Percentiles rank a stretch among this genome's conserved stretches.
These are phyloP conservation scores for Aegle marmelos DNA, from an alignment of 345 rosid genomes.

Conservation along the genomic window DNA sequence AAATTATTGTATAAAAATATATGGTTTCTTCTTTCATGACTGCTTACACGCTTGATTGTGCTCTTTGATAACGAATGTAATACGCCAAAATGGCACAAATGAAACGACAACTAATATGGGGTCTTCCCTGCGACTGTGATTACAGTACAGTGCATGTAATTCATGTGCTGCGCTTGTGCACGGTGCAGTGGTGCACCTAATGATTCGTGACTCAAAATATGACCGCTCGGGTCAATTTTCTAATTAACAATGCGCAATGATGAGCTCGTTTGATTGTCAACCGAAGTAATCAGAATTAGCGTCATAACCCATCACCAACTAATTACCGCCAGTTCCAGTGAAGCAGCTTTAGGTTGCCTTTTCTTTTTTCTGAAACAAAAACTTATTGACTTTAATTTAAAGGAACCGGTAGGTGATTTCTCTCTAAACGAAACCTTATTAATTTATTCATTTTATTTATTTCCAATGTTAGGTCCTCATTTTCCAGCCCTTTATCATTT, in stretches of 20 bases:
- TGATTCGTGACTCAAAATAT: too few species aligned
- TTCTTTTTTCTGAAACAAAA: not conserved
- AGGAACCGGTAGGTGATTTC: not conserved
- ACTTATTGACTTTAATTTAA: not conserved
- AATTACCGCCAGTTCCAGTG: not conserved
- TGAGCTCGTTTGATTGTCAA: not conserved
- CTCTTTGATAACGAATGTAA: not conserved
- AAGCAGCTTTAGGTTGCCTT: not conserved
- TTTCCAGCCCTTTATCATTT: not conserved
- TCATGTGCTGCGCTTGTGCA: too few species aligned
- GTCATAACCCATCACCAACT: not conserved
- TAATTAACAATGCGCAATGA: too few species aligned
- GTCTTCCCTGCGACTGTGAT: too few species aligned
- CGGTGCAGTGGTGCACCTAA: too few species aligned
- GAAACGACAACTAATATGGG: not conserved
- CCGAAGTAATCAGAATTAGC: not conserved
- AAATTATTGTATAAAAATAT: too few species aligned
- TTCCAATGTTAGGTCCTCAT: not conserved
- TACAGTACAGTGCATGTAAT: too few species aligned
- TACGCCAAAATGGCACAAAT: not conserved
- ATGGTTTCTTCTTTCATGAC: not conserved
- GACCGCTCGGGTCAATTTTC: too few species aligned
- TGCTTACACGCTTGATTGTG: not conserved
- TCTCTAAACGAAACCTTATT: not conserved
- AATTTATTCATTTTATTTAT: not conserved